Evolutionary conservation across 139 green algal species (phyloP), one percentile per base, ranked within the genome.

Genomic region (Haematococcus sp.): DNA sequence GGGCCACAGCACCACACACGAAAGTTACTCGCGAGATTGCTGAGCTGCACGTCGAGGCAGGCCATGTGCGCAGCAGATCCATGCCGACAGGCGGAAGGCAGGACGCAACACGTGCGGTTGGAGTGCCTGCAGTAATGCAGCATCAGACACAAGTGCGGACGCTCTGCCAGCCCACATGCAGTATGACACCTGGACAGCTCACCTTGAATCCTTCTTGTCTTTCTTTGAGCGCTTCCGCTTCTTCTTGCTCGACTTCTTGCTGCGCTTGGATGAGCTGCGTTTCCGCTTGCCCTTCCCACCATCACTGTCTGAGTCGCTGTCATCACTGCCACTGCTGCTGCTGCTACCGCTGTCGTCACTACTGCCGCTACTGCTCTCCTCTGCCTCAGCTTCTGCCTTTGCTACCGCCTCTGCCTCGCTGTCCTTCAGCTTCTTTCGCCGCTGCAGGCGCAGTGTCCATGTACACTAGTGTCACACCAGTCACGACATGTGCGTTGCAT

Each of bases 221-320:
- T 81, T 78, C 19, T 72, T 63, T 44, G 2, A 19, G 22, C 63
- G 17, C 63, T 79, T 74, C 54, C n/a, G 22, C 1, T 65, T 64
- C 46, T 66, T 60, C 28, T 64, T 64, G 25, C 27, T 64, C n/a
- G n/a, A 40, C 25, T 64, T 33, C 25, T 64, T 63, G 63, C 63
- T n/a, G 35, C 70, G 54, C 60, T 77, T 51, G 19, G 3, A 15
- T 23, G 60, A 75, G 40, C 46, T 71, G 35, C 27, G 61, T n/a
- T 74, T 25, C 44, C 40, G 33, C 64, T 76, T 83, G 61, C 60
- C 64, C 19, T 75, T 63, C 40, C 72, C 69, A 56, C 69, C 40
- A 49, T 49, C 40, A 46, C n/a, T 28, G 32, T 65, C 25, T 43
- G 19, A 44, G 68, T 34, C 32, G 34, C 25, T 68, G 63, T 31